These are phyloP conservation scores for Sutorius australiensis DNA, from an alignment of 768 basidiomycete genomes.

Conservation along the genomic window DNA sequence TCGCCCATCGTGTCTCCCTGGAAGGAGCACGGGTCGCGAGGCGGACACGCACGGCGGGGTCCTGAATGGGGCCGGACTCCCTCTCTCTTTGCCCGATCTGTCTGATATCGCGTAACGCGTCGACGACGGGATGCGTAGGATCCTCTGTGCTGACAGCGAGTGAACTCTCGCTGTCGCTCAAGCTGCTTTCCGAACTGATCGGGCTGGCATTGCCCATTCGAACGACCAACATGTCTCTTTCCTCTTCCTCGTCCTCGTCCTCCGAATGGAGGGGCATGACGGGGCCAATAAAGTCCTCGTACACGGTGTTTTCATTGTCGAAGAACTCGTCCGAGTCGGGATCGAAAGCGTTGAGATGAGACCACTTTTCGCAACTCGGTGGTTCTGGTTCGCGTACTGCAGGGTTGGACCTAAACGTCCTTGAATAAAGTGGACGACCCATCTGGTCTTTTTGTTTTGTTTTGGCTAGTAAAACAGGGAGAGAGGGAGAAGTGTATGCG, in stretches of 20 bases:
- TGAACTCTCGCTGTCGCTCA: conserved; percentile 47
- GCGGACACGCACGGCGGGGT: conserved; percentile 21
- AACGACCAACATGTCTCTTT: conserved; percentile 31
- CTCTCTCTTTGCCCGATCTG: conserved; percentile 19
- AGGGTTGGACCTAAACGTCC: conserved; percentile 35
- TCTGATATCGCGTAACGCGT: conserved; percentile 30
- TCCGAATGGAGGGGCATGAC: conserved; percentile 12
- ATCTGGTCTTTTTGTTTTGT: conserved; percentile 30
- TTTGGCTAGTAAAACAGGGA: conserved; percentile 28
- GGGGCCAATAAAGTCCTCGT: conserved; percentile 62
- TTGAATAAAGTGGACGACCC: conserved; percentile 61
- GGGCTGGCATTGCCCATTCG: conserved; percentile 35
- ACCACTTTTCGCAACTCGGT: conserved; percentile 54
- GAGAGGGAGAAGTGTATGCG: neutral
- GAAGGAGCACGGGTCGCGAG: conserved; percentile 18
- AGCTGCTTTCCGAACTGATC: conserved; percentile 38
- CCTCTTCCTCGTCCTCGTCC: conserved; percentile 25
- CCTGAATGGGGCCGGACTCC: neutral
- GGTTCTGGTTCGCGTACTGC: conserved; percentile 45
- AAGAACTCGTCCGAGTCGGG: conserved; percentile 82
- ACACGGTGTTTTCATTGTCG: conserved; percentile 49
- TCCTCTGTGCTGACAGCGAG: conserved; percentile 45
- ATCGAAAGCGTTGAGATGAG: conserved; percentile 64
- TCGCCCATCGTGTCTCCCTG: conserved; percentile 8
- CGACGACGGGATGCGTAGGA: conserved; percentile 36